Evolutionary conservation across 495 filamentous ascomycete species (phyloP), one percentile per base, ranked within the genome.

Genomic region (Hyaloscypha finlandica): DNA sequence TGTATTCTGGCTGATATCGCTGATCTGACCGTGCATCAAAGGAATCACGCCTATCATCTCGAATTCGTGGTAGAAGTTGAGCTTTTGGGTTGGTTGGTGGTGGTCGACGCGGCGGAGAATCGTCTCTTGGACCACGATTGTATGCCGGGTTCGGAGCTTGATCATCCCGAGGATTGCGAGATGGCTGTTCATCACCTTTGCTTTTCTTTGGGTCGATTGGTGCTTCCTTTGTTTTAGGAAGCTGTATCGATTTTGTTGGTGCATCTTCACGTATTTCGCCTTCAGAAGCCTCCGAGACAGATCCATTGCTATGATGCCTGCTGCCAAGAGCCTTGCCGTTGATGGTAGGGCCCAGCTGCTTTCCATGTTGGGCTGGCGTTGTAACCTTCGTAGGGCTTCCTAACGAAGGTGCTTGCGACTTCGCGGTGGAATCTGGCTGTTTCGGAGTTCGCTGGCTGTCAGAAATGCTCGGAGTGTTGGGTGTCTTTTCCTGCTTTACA

Each of bases 191-290:
- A 53, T 66, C 58, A 31, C 33, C 57, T 30, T 59, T 57, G n/a
- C 20, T 11, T 14, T n/a, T 32, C 12, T 54, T 69, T 14, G 59
- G 12, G 14, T 25, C 20, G 19, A 16, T 12, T 56, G 63, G 29
- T 19, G n/a, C 8, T 35, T 68, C 59, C 42, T 66, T 73, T 22
- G 56, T 45, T 14, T 65, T 56, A 16, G 59, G 60, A 42, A 64
- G 52, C 22, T 22, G 53, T 20, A 42, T 19, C 42, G 53, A 25
- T 31, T 56, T 69, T 30, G 51, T 20, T 25, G 66, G 58, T 19
- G 30, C 31, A n/a, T 71, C 69, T 70, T 74, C 72, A 25, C 66
- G 12, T 55, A 74, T 70, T 68, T 74, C 72, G 12, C 72, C 72
- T 52, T 74, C 72, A 58, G 72, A 74, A n/a, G 54, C 54, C 9